Evolutionary conservation across 2,329 filamentous ascomycete genomes (phyloP).

Genomic region (Diaporthe amygdali): DNA sequence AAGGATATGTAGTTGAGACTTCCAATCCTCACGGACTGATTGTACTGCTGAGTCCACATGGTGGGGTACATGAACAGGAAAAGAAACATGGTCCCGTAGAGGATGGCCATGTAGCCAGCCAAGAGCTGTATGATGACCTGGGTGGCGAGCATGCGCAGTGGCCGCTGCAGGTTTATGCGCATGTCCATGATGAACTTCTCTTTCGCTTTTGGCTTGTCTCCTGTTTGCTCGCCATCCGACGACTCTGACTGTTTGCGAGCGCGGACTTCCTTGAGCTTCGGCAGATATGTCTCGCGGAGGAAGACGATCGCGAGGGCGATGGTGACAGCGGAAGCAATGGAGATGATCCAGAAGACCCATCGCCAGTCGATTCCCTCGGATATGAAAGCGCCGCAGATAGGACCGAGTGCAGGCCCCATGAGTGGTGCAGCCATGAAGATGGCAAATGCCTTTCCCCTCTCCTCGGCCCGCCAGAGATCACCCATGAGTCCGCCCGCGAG

Average conservation of each 20-base stretch:
- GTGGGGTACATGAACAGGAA: slow-evolving; percentile 55
- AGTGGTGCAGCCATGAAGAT: slow-evolving; percentile 67
- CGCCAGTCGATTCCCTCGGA: slow-evolving; percentile 68
- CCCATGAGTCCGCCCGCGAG: not conserved
- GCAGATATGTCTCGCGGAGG: slow-evolving; percentile 67
- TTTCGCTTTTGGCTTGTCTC: not conserved
- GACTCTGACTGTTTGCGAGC: not conserved
- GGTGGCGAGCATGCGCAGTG: slow-evolving; percentile 49
- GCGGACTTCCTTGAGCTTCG: slow-evolving; percentile 46
- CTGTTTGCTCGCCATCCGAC: not conserved
- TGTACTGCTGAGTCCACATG: slow-evolving; percentile 47
- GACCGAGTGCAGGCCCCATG: slow-evolving; percentile 69
- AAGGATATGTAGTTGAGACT: slow-evolving; percentile 44
- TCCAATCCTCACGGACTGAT: slow-evolving; percentile 35
- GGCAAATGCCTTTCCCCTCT: slow-evolving; percentile 63
- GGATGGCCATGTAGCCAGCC: slow-evolving; percentile 52
- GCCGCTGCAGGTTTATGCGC: slow-evolving; percentile 36
- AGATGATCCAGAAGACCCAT: slow-evolving; percentile 72
- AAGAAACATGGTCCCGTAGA: slow-evolving; percentile 52
- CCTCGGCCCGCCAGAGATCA: slow-evolving; percentile 61
- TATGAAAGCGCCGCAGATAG: slow-evolving; percentile 70
- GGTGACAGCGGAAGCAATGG: slow-evolving; percentile 60
- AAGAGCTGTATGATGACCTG: slow-evolving; percentile 59
- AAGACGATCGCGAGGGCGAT: slow-evolving; percentile 62
- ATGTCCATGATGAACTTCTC: not conserved